Evolutionary conservation across 1,284 basidiomycete genomes (phyloP), one percentile per base, ranked within the genome.

Genomic region (Heliocybe sulcata): DNA sequence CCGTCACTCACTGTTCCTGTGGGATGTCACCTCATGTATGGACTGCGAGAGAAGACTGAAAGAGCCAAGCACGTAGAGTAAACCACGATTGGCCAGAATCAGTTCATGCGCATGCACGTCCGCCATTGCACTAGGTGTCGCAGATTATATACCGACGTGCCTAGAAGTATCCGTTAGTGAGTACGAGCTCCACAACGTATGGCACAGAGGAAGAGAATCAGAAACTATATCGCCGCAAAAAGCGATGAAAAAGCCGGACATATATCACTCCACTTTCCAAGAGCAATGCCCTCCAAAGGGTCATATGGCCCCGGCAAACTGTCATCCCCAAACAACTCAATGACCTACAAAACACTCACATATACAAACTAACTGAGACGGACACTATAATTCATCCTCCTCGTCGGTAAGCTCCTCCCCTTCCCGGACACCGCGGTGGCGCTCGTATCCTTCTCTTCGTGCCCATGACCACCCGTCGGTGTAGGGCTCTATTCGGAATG

Each of bases 401-500:
- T 87, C 84, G 61, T 90, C 87, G 1, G 87, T 90, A 42, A 89
- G 69, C 61, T 89, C 87, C 57, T 90, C 87, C 1, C 83, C 85
- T 31, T 72, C 72, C 45, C 76, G 67, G 0, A 90, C 64, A 14
- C 88, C 87, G 3, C 66, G 63, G 60, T 90, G 88, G 14, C 73
- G 67, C 35, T 79, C 75, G 56, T 77, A 75, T 9, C 92, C 90
- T 10, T 78, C 70, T 35, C 78, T 71, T 45, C 92, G 83, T 4
- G 85, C 82, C 87, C 87, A 99, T 0, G 82, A 77, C 64, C 84
- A 83, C 0, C 97, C 97, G 65, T 98, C 89, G 0, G 90, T 90
- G 57, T 90, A 88, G 0, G 95, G 93, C 51, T 83, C 81, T 25
- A 91, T 79, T 4, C 88, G 82, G 3, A 94, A 68, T 0, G 97